These are phyloP conservation scores for Candida silvicultrix DNA, from an alignment of 805 yeast genomes.

Conservation along the genomic window DNA sequence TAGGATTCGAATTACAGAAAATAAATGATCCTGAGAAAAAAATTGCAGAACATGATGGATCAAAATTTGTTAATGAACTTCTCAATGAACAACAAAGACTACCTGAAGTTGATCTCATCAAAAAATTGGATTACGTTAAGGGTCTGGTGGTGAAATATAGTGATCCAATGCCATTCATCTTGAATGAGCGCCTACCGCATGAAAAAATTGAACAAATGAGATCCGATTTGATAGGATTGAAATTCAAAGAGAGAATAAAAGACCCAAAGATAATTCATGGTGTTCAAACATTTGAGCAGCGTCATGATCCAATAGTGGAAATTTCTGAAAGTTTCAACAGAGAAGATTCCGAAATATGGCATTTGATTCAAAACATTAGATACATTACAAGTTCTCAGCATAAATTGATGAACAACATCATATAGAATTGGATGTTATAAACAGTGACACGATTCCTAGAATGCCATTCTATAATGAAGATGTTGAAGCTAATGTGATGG, in stretches of 20 bases:
- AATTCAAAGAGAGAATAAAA: background rate
- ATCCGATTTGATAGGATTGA: background rate
- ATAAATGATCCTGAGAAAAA: conserved; percentile 5
- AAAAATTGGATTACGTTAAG: conserved; percentile 11
- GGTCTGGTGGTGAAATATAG: conserved; percentile 8
- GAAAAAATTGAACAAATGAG: conserved; percentile 7
- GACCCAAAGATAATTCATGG: conserved; percentile 4
- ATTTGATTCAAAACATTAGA: conserved; percentile 10
- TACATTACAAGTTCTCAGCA: conserved; percentile 2
- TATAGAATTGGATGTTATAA: background rate
- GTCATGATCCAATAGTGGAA: conserved; percentile 18
- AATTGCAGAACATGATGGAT: conserved; percentile 3
- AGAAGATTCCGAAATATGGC: conserved; percentile 15
- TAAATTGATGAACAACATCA: conserved; percentile 1
- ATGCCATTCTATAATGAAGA: too few species aligned
- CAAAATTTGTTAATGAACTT: conserved; percentile 8
- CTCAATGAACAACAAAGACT: conserved; percentile 3
- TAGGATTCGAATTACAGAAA: conserved; percentile 5
- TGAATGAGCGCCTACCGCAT: conserved; percentile 13
- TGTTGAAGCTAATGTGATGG: too few species aligned
- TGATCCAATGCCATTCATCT: conserved; percentile 7
- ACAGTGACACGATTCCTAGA: too few species aligned
- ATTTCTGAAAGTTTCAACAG: conserved; percentile 14
- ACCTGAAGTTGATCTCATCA: conserved; percentile 13
- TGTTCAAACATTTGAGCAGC: conserved; percentile 12